Conservation (phyloP, 352 stramenopile species). For the Globisporangium yorkense region DNA sequence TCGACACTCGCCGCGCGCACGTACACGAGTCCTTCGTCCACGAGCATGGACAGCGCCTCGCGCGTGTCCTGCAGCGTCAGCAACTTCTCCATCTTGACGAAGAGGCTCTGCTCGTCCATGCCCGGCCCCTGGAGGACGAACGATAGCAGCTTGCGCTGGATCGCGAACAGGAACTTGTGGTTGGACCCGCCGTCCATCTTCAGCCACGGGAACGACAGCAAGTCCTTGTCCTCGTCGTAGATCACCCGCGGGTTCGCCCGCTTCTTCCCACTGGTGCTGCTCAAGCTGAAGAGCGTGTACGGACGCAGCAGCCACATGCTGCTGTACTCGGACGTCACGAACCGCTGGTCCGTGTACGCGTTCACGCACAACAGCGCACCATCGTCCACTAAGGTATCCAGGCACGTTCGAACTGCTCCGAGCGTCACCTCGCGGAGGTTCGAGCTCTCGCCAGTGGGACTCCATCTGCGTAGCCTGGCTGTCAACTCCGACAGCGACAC, state of each 20-base stretch:
- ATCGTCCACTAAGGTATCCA: constrained; percentile 48
- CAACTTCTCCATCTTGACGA: constrained; percentile 48
- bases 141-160: constrained; percentile 68
- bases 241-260: constrained; percentile 28
- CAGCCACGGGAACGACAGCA: constrained; percentile 70
- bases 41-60: constrained; percentile 59
- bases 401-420: constrained; percentile 18
- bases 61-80: constrained; percentile 69
- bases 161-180: constrained; percentile 65
- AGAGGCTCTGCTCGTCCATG: constrained; percentile 51
- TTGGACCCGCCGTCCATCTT: constrained; percentile 80
- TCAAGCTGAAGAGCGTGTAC: constrained; percentile 44
- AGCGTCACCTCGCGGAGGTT: neutral
- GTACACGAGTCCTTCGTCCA: constrained; percentile 72
- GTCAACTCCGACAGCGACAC: constrained; percentile 28
- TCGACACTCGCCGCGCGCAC: constrained; percentile 24
- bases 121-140: constrained; percentile 49
- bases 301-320: constrained; percentile 64
- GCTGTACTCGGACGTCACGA: constrained; percentile 54
- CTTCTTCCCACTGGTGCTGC: neutral
- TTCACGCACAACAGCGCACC: constrained; percentile 60
- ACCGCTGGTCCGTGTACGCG: constrained; percentile 63
- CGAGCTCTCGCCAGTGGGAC: neutral
- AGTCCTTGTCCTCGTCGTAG: constrained; percentile 76
- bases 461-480: constrained; percentile 11